Conservation (phyloP, 2,329 filamentous ascomycete species). For the Penicillium sp. region DNA sequence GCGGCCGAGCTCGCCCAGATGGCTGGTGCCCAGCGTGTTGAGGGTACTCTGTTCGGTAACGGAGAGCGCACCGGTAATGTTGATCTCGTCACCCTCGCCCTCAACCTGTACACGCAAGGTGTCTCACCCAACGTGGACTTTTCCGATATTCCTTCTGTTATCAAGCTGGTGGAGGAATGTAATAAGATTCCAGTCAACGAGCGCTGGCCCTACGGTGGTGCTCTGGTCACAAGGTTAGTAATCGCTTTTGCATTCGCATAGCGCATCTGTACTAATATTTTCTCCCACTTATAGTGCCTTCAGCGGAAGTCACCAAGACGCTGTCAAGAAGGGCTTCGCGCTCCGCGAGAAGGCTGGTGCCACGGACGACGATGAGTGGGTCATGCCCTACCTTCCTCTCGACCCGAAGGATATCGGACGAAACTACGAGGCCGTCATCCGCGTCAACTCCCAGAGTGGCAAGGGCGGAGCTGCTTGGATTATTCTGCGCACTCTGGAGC, state of each 20-base stretch:
- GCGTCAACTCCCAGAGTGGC: conserved; percentile 94
- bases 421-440: conserved; percentile 97
- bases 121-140: conserved; percentile 85
- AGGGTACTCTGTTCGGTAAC: conserved; percentile 92
- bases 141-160: conserved; percentile 81
- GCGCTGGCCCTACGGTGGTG: conserved; percentile 83
- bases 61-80: conserved; percentile 96
- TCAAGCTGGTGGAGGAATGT: conserved; percentile 85
- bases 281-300: conserved; percentile 33
- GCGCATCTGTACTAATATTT: conserved; percentile 31
- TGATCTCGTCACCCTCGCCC: conserved; percentile 84
- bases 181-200: conserved; percentile 95
- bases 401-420: conserved; percentile 92
- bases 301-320: conserved; percentile 73
- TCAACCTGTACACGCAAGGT: conserved; percentile 95
- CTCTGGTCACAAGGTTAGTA: conserved; percentile 6
- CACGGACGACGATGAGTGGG: conserved; percentile 69
- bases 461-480: conserved; percentile 96
- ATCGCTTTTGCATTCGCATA: too few relatives aligned
- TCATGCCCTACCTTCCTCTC: conserved; percentile 87
- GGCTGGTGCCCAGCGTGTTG: conserved; percentile 92
- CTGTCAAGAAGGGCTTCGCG: conserved; percentile 85
- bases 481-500: conserved; percentile 81
- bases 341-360: conserved; percentile 63
- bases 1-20: conserved; percentile 93